These are phyloP conservation scores for Alternaria sp. DNA, from an alignment of 2,329 filamentous ascomycete genomes.

Conservation along the genomic window DNA sequence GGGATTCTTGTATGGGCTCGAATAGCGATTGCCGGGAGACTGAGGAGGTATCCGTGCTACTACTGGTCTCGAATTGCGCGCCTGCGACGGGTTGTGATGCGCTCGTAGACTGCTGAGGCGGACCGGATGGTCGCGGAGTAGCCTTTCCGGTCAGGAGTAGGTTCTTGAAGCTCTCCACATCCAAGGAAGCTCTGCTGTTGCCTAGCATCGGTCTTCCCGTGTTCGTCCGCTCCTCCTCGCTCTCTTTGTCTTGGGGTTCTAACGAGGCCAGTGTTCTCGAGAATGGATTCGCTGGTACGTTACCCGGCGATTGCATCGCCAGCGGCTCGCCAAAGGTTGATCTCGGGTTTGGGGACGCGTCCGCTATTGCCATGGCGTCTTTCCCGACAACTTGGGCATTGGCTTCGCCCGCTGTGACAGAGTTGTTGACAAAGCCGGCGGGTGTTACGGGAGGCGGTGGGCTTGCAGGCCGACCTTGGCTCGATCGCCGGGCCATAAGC, in stretches of 20 bases:
- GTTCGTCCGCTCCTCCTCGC: conserved; percentile 34
- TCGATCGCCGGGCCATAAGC: conserved; percentile 22
- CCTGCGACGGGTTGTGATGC: conserved; percentile 28
- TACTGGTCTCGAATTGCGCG: conserved; percentile 53
- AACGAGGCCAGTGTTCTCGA: conserved; percentile 48
- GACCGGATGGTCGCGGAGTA: conserved; percentile 42
- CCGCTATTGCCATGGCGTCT: conserved; percentile 34
- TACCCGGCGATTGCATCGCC: conserved; percentile 21
- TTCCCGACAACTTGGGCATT: conserved; percentile 18
- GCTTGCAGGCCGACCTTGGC: conserved; percentile 19
- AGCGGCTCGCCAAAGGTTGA: conserved; percentile 18
- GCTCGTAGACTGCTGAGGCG: conserved; percentile 31
- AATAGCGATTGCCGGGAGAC: conserved; percentile 65
- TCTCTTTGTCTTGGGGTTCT: conserved; percentile 35
- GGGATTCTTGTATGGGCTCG: conserved; percentile 55
- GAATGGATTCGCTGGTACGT: conserved; percentile 46
- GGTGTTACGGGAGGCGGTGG: conserved; percentile 23
- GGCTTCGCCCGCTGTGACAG: conserved; percentile 17
- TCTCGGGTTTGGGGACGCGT: conserved; percentile 31
- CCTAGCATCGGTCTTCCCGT: conserved; percentile 31
- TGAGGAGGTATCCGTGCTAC: conserved; percentile 65
- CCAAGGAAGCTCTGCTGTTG: conserved; percentile 59
- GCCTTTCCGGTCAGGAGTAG: conserved; percentile 76
- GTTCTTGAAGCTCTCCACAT: conserved; percentile 79
- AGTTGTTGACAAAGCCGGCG: conserved; percentile 27